phyloP scores from a whole-genome alignment of 2,329 filamentous ascomycete genomes.

The Aspergillus carbonarius region DNA sequence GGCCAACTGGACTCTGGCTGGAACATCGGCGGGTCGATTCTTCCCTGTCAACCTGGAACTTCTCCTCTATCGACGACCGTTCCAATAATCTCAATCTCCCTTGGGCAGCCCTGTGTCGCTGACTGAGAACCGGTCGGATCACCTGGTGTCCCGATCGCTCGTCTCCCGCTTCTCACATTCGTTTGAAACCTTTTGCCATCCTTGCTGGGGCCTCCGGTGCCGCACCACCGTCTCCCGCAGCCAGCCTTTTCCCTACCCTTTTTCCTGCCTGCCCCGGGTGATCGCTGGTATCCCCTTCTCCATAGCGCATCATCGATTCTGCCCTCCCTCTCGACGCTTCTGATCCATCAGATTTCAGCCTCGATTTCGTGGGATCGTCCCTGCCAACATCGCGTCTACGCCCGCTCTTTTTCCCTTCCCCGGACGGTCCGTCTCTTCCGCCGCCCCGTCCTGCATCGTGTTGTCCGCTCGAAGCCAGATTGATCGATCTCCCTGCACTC shows the following conservation, averaged over 20 bases:
- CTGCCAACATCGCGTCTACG: background rate
- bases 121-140: background rate
- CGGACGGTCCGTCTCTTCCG: background rate
- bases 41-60: constrained; percentile 4
- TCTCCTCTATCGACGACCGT: constrained; percentile 2
- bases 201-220: background rate
- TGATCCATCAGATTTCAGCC: background rate
- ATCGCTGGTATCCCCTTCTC: constrained; percentile 15
- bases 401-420: background rate
- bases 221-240: constrained; percentile 10
- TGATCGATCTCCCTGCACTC: constrained; percentile 6
- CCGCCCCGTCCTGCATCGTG: background rate
- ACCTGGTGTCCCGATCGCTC: background rate
- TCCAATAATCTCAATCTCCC: background rate
- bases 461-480: constrained; percentile 3
- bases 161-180: constrained; percentile 1
- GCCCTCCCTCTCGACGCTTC: background rate
- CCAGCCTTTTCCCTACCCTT: constrained; percentile 6
- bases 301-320: constrained; percentile 9
- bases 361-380: background rate
- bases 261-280: constrained; percentile 11
- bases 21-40: constrained; percentile 4
- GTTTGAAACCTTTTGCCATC: background rate
- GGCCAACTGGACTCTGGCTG: constrained; percentile 9
- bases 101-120: background rate